Evolutionary conservation across 2,329 filamentous ascomycete species (phyloP), one percentile per base, ranked within the genome.

Genomic region (Xylaria sp.): DNA sequence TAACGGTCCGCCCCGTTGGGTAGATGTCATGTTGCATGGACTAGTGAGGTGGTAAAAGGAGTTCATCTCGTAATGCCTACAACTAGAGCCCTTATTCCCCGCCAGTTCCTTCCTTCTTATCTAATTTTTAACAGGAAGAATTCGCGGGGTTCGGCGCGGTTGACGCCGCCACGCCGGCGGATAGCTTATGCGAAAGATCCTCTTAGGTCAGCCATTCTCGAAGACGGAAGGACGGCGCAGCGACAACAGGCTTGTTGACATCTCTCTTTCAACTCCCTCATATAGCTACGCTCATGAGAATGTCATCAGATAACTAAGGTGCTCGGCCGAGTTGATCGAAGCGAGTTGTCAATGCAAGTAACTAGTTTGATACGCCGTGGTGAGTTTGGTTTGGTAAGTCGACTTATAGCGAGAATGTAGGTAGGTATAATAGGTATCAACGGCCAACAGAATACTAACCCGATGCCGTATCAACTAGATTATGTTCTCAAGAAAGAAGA

Each of bases 311-410:
- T 15, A 7, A 13, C 23, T 3, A 28, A 12, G 12, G 13, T 28
- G 5, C 50, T 20, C 30, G 15, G 34, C 20, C 53, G 23, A 48
- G 50, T 50, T 32, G 18, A 15, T 32, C 45, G 3, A 46, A 41
- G n/a, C n/a, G n/a, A n/a, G n/a, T n/a, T n/a, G n/a, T n/a, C n/a
- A n/a, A n/a, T n/a, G n/a, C n/a, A n/a, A n/a, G n/a, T n/a, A n/a
- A n/a, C n/a, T n/a, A n/a, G n/a, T n/a, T n/a, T n/a, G n/a, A n/a
- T n/a, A n/a, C n/a, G n/a, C n/a, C 32, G 41, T 43, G 43, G 28
- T 34, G n/a, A 45, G 9, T 41, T 53, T n/a, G 58, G 36, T 5
- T 50, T 13, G 15, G 41, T 53, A 62, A 61, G 25, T n/a, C 23
- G 32, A 20, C 15, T 48, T 55, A 23, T 28, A 56, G n/a, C 32